These are phyloP conservation scores for Eruca vesicaria DNA, from an alignment of 441 rosid species.

Conservation along the genomic window DNA sequence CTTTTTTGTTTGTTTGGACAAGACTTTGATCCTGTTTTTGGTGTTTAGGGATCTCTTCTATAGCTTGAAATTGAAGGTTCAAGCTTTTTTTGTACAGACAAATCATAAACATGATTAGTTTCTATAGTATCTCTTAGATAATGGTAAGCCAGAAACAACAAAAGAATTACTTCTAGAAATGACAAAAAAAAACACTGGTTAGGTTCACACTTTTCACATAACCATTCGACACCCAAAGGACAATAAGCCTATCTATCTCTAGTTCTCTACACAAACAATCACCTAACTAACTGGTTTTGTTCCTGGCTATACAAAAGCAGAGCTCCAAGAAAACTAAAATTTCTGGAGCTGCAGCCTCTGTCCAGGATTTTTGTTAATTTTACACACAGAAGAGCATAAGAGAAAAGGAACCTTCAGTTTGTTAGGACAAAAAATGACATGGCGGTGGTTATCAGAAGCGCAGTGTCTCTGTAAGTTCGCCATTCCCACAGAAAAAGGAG, in stretches of 20 bases:
- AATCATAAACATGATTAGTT: not conserved
- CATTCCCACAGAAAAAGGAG: conserved; percentile 36
- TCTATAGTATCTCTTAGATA: not conserved
- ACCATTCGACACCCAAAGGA: conserved; percentile 14
- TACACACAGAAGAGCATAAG: conserved; percentile 1
- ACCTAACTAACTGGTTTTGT: conserved; percentile 16
- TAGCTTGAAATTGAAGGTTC: not conserved
- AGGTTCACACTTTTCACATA: conserved; percentile 15
- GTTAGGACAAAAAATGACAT: conserved; percentile 20
- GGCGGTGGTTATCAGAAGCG: conserved; percentile 9
- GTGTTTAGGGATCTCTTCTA: not conserved
- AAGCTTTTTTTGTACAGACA: not conserved
- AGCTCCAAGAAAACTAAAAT: conserved; percentile 19
- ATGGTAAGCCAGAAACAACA: not conserved
- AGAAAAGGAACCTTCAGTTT: conserved; percentile 1
- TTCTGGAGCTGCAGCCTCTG: conserved; percentile 23
- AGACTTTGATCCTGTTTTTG: not conserved
- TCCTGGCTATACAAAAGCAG: conserved; percentile 30
- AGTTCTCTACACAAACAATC: conserved; percentile 26
- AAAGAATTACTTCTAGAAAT: not conserved
- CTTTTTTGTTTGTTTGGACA: too few relatives aligned
- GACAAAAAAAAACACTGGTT: conserved; percentile 8
- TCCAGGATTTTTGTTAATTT: conserved; percentile 18
- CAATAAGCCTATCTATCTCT: conserved; percentile 4
- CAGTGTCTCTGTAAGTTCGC: conserved; percentile 25